Percentiles rank a stretch among this genome's conserved stretches.
phyloP scores from a whole-genome alignment of 768 basidiomycete genomes.

The Pulveroboletus sp. region DNA sequence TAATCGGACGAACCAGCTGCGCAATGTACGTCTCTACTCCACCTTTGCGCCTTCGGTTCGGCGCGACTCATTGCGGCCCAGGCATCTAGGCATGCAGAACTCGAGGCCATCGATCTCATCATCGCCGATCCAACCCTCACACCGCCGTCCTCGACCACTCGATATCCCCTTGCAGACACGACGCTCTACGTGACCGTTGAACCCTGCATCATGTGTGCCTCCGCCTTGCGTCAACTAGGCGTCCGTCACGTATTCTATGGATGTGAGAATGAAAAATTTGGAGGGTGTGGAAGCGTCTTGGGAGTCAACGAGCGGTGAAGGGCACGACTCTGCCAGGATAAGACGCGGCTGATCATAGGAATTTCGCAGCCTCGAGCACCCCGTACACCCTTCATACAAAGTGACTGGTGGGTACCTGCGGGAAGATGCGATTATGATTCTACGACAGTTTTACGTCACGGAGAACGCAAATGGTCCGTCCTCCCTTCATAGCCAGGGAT shows the following conservation, averaged over 20 bases:
- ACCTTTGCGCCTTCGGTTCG: not conserved
- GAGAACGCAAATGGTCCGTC: slow-evolving; percentile 87
- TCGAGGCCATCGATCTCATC: slow-evolving; percentile 92
- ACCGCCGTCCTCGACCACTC: slow-evolving; percentile 32
- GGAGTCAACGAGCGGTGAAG: slow-evolving; percentile 76
- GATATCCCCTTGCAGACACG: slow-evolving; percentile 70
- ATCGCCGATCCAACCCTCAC: slow-evolving; percentile 60
- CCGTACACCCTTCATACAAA: slow-evolving; percentile 67
- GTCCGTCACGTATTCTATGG: slow-evolving; percentile 90
- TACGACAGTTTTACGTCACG: slow-evolving; percentile 87
- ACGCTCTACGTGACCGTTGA: slow-evolving; percentile 97
- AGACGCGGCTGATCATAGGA: not conserved
- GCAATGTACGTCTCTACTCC: slow-evolving; percentile 58
- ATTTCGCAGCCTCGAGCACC: slow-evolving; percentile 57
- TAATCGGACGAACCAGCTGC: slow-evolving; percentile 91
- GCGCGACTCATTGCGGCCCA: slow-evolving; percentile 29
- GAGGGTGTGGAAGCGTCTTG: slow-evolving; percentile 93
- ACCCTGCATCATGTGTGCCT: slow-evolving; percentile 99
- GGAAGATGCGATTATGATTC: slow-evolving; percentile 82
- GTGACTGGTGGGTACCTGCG: slow-evolving; percentile 74
- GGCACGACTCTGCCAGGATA: not conserved
- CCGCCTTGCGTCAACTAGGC: slow-evolving; percentile 89
- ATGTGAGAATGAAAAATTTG: slow-evolving; percentile 93
- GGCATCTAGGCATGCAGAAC: slow-evolving; percentile 96
- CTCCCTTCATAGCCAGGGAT: not conserved